Conservation (phyloP, 176 grass and related monocot species). For the Lolium perenne region DNA sequence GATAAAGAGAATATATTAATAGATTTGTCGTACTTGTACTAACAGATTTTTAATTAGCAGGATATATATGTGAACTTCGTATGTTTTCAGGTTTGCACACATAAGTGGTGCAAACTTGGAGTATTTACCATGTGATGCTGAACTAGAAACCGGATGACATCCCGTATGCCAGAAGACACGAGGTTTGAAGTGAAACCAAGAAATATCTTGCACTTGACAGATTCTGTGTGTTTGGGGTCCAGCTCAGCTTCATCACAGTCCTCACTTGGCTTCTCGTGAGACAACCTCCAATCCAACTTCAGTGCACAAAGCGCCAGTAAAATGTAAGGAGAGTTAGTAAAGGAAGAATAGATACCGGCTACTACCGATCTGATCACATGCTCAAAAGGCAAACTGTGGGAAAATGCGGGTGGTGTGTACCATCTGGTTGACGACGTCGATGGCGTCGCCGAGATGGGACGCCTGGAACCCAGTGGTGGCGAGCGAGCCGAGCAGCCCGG, state of each 20-base stretch:
- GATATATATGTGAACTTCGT: too few relatives aligned
- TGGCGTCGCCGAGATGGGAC: slow-evolving; percentile 77
- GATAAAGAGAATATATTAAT: too few relatives aligned
- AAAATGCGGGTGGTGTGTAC: slow-evolving; percentile 26
- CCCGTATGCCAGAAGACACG: slow-evolving; percentile 84
- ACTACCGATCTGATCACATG: too few relatives aligned
- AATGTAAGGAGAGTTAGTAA: background rate
- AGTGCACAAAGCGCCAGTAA: slow-evolving; percentile 16
- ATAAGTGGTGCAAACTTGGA: background rate
- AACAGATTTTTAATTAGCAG: too few relatives aligned
- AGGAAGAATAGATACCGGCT: too few relatives aligned
- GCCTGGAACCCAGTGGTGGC: slow-evolving; percentile 79
- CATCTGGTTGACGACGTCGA: slow-evolving; percentile 81
- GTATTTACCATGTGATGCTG: slow-evolving; percentile 90
- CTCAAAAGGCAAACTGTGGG: too few relatives aligned
- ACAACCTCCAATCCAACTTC: slow-evolving; percentile 92
- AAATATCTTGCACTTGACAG: too few relatives aligned
- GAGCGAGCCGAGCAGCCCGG: slow-evolving; percentile 60
- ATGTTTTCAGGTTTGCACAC: too few relatives aligned
- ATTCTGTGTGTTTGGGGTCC: slow-evolving; percentile 58
- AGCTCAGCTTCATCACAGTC: slow-evolving; percentile 69
- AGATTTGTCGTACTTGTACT: too few relatives aligned
- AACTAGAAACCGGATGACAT: slow-evolving; percentile 78
- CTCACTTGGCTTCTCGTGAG: slow-evolving; percentile 60
- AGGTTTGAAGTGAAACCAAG: slow-evolving; percentile 63